Evolutionary conservation across 805 yeast species (phyloP).

Genomic region (Zygosaccharomyces kombuchaensis): DNA sequence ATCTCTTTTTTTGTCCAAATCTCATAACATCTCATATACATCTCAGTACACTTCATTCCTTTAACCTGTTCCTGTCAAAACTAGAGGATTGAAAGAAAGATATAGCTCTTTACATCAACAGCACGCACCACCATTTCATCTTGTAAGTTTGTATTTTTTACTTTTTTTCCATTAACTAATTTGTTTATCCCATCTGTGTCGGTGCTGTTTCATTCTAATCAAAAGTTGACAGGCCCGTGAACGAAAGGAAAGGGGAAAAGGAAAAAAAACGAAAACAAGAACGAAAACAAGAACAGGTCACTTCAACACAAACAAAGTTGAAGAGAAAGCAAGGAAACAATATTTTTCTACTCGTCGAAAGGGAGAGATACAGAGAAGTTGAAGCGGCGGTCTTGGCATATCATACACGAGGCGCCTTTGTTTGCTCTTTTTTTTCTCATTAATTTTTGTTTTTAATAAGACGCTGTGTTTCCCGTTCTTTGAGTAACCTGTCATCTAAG

Average conservation of each 20-base stretch:
- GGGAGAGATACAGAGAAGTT: constrained; percentile 1
- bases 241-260: constrained; percentile 5
- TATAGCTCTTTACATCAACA: not conserved
- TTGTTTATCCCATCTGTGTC: not conserved
- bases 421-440: constrained; percentile 1
- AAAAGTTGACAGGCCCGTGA: constrained; percentile 6
- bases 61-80: no score
- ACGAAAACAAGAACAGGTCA: constrained; percentile 5
- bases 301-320: constrained; percentile 5
- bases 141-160: not conserved
- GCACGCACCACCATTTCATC: not conserved
- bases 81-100: no score
- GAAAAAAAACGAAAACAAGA: constrained; percentile 2
- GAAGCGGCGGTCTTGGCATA: constrained; percentile 1
- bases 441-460: constrained; percentile 2
- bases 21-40: no score
- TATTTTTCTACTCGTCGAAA: not conserved
- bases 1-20: not conserved
- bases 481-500: not conserved
- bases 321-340: not conserved
- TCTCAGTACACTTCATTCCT: no score
- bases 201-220: constrained; percentile 3
- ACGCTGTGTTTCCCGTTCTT: constrained; percentile 8
- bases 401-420: constrained; percentile 3
- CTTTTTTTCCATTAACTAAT: not conserved